These are phyloP conservation scores for Vigna nakashimae DNA, from an alignment of 306 rosid species.

Conservation along the genomic window DNA sequence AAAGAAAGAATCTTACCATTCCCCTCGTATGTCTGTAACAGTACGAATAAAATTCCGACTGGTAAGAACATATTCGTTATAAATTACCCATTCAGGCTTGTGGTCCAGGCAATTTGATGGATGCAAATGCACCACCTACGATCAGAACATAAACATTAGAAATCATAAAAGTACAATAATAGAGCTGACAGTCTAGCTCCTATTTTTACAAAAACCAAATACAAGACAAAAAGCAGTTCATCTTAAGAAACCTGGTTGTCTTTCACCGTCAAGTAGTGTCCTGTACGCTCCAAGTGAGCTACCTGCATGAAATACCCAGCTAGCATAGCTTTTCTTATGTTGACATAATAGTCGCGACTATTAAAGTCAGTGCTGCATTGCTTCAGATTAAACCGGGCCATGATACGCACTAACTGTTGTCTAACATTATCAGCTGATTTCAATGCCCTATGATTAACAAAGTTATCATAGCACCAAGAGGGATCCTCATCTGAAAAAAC, in stretches of 20 bases:
- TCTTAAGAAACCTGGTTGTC: slow-evolving; percentile 75
- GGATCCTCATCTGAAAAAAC: slow-evolving; percentile 75
- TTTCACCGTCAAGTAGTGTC: slow-evolving; percentile 92
- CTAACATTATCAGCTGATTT: slow-evolving; percentile 92
- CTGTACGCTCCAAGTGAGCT: slow-evolving; percentile 90
- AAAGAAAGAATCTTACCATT: slow-evolving; percentile 64
- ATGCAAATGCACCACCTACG: slow-evolving; percentile 89
- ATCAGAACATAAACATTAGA: background rate
- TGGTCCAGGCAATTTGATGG: slow-evolving; percentile 94
- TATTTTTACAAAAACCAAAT: background rate
- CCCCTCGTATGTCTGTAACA: slow-evolving; percentile 88
- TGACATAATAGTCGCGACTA: slow-evolving; percentile 91
- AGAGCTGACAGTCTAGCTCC: background rate
- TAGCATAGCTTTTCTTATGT: slow-evolving; percentile 92
- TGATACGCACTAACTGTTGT: slow-evolving; percentile 87
- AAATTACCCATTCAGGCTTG: slow-evolving; percentile 97
- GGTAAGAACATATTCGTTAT: slow-evolving; percentile 88
- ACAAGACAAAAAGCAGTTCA: background rate
- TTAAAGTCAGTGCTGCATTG: slow-evolving; percentile 88
- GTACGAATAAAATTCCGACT: slow-evolving; percentile 93
- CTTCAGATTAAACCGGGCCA: slow-evolving; percentile 85
- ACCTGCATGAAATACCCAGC: slow-evolving; percentile 99
- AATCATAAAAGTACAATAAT: slow-evolving; percentile 4
- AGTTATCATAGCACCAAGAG: slow-evolving; percentile 93
- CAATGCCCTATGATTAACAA: slow-evolving; percentile 76